These are phyloP conservation scores for Camellia sinensis DNA, from an alignment of 148 eudicot species.

Conservation along the genomic window DNA sequence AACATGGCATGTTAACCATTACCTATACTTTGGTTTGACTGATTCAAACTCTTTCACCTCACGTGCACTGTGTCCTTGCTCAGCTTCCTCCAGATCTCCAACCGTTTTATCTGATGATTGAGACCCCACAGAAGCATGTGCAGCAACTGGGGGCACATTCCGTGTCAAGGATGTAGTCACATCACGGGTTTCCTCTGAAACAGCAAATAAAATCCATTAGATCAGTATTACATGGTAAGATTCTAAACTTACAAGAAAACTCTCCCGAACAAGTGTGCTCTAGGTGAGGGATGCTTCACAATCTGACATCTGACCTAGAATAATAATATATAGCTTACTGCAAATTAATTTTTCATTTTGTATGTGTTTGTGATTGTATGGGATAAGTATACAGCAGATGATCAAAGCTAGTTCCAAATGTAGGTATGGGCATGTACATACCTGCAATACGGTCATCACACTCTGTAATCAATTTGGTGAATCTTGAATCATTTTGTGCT, in stretches of 20 bases:
- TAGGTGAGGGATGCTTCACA: not conserved
- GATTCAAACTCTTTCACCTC: conserved; percentile 12
- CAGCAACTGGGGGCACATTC: conserved; percentile 7
- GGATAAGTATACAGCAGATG: not conserved
- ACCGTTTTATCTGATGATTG: not conserved
- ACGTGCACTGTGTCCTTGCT: not conserved
- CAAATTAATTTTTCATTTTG: no score
- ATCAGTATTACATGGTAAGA: not conserved
- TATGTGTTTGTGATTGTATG: not conserved
- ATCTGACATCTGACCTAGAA: not conserved
- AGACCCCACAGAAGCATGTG: conserved; percentile 1
- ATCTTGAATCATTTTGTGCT: conserved; percentile 24
- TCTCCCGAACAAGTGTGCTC: conserved; percentile 8
- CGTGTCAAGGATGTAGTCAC: conserved; percentile 6
- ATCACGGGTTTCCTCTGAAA: conserved; percentile 13
- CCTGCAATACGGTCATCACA: conserved; percentile 24
- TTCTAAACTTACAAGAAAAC: not conserved
- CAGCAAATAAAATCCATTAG: not conserved
- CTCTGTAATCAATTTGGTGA: conserved; percentile 20
- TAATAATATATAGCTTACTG: not conserved
- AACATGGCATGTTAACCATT: not conserved
- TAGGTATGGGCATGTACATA: conserved; percentile 2
- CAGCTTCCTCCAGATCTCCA: conserved; percentile 6
- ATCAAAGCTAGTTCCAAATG: not conserved
- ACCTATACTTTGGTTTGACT: conserved; percentile 24